Evolutionary conservation across 2,329 filamentous ascomycete species (phyloP).

Genomic region (Clonostachys byssicola): DNA sequence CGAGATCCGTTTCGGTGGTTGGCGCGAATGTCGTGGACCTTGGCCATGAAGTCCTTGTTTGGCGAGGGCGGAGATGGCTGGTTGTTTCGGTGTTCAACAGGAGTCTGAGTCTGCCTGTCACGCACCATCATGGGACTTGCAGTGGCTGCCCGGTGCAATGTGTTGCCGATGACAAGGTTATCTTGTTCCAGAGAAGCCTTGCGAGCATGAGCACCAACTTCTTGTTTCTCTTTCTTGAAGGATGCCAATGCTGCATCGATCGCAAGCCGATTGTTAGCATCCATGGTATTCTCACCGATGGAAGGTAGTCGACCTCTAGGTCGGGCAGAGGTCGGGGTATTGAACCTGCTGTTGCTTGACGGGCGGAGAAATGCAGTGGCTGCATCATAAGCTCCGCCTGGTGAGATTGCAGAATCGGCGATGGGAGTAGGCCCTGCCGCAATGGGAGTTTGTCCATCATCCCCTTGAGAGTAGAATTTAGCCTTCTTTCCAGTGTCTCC

Average conservation of each 20-base stretch:
- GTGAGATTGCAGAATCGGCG: constrained; percentile 64
- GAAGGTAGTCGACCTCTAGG: constrained; percentile 70
- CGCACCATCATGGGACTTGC: constrained; percentile 63
- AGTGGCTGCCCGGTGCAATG: constrained; percentile 61
- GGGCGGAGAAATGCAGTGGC: constrained; percentile 66
- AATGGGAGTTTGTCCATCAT: constrained; percentile 67
- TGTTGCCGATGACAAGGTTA: constrained; percentile 34
- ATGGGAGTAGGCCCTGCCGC: constrained; percentile 86
- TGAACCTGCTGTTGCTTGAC: constrained; percentile 63
- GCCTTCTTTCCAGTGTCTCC: constrained; percentile 58
- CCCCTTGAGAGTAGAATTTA: constrained; percentile 55
- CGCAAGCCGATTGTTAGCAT: constrained; percentile 17
- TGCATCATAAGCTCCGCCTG: constrained; percentile 56
- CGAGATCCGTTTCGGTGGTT: constrained; percentile 66
- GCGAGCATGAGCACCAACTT: constrained; percentile 18
- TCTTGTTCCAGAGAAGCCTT: constrained; percentile 34
- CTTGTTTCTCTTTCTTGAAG: constrained; percentile 5
- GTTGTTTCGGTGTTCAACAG: constrained; percentile 14
- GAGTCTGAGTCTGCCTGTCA: constrained; percentile 27
- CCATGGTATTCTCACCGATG: constrained; percentile 57
- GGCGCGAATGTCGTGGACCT: constrained; percentile 54
- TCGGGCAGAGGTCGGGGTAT: constrained; percentile 63
- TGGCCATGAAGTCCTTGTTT: constrained; percentile 53
- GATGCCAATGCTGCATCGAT: constrained; percentile 13
- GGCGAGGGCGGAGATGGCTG: constrained; percentile 52